Evolutionary conservation across 2,329 filamentous ascomycete species (phyloP), one percentile per base, ranked within the genome.

Genomic region (Claviceps spartinae): DNA sequence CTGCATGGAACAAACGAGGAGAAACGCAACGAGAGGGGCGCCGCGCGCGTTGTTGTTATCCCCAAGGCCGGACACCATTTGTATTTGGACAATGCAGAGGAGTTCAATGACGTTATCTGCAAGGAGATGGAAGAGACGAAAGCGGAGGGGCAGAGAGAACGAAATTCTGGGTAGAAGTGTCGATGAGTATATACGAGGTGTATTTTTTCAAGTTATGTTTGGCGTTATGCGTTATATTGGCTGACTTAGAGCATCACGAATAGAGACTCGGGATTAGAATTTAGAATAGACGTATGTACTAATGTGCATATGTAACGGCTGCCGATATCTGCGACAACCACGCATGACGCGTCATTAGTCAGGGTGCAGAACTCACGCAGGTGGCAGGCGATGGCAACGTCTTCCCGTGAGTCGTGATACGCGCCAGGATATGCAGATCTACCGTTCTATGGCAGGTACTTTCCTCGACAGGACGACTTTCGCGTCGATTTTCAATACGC

Each of bases 11-110:
- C 77, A 0, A 72, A 76, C 1, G 84, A 88, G 53, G 86, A 94
- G 66, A 79, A 75, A 65, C 69, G 72, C 54, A 71, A 69, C 3
- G 91, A 96, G 63, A 86, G 87, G 52, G 90, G 91, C 4, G 81
- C 81, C 43, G 86, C 85, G 8, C 93, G 86, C 69, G 90, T 97
- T 0, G 67, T 91, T 5, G 75, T 96, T 36, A 83, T 98, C 14
- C 66, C 65, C 54, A 76, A 77, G 59, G 75, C 78, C 0, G 78
- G 78, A 0, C 78, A 82, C 48, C 77, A 82, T 60, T 60, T 82
- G 8, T 81, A 81, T 62, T 65, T 82, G 26, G 78, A 82, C 57
- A 81, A 81, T 55, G 70, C 77, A 0, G 72, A 77, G 0, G 72
- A 75, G 49, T 82, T 81, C 61, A 82, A 81, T 62, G 61, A 71